Evolutionary conservation across 768 basidiomycete genomes (phyloP), one percentile per base, ranked within the genome.

Genomic region (Pleurotus citrinopileatus): DNA sequence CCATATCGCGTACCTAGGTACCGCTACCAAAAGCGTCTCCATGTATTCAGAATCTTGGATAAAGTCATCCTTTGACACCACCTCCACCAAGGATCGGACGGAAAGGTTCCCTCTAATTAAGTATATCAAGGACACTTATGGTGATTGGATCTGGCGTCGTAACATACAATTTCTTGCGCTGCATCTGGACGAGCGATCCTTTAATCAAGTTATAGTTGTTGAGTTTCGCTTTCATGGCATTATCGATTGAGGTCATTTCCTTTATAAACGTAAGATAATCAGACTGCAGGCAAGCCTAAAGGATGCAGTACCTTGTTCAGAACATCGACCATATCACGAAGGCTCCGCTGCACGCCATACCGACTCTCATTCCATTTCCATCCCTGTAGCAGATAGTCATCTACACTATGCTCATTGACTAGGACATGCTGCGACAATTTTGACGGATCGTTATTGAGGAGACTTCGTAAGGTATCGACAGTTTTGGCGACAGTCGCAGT

Each of bases 291-390:
- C 48, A 22, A 25, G 43, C 20, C 50, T 19, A 36, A 13, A 27
- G 42, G 23, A 43, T 4, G 62, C 74, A 58, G 13, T 67, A 91
- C 95, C 82, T 91, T 94, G 72, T 80, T 84, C 63, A 99, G 74
- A 42, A 80, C 76, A 60, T 98, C 95, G 15, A 93, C 80, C 57
- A 96, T 82, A 52, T 98, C 97, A 44, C 79, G 77, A 34, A 98
- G 76, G 57, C 89, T 82, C 60, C 84, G 82, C 65, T 94, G 89
- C 20, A 85, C 77, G 44, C 89, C 88, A 71, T 95, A 99, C 58
- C 96, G 83, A 19, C 91, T 86, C 63, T 88, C 86, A 63, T 98
- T 95, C 97, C 97, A 99, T 61, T 78, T 82, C 95, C 95, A 99
- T 3, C 78, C 79, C 2, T 73, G 71, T n/a, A 95, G 66, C 12